Conservation (phyloP, 371 early-diverging fungal genomes). For the Lichtheimia ramosa region DNA sequence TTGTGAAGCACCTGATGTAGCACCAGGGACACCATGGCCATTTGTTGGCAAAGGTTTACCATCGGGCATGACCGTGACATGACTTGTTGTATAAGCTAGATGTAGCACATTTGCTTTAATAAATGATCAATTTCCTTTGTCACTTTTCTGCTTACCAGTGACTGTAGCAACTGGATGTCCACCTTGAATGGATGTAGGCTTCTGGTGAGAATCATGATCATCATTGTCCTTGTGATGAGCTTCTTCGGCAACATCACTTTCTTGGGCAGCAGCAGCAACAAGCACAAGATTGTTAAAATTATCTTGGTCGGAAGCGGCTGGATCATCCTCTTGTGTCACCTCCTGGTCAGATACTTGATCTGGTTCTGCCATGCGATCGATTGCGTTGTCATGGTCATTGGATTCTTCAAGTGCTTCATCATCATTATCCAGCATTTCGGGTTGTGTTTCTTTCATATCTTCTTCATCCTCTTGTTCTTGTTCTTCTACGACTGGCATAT, state of each 20-base stretch:
- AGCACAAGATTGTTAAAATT: not conserved
- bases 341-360: not conserved
- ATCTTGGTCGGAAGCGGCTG: not conserved
- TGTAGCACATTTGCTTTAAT: not conserved
- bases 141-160: not conserved
- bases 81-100: slow-evolving; percentile 5
- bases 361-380: not conserved
- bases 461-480: not conserved
- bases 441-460: not conserved
- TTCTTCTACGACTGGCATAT: not conserved
- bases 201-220: not conserved
- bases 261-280: not conserved
- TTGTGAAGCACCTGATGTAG: too few species aligned
- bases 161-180: not conserved
- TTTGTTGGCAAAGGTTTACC: not conserved
- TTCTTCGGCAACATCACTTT: too few species aligned
- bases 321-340: slow-evolving; percentile 1
- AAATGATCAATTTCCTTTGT: not conserved
- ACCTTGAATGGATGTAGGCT: not conserved
- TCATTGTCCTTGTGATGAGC: too few species aligned
- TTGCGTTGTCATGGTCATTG: too few species aligned
- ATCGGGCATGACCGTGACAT: slow-evolving; percentile 6
- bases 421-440: not conserved
- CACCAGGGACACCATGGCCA: too few species aligned
- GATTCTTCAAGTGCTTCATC: not conserved